phyloP scores from a whole-genome alignment of 1,284 basidiomycete genomes.

The Cerioporus squamosus region DNA sequence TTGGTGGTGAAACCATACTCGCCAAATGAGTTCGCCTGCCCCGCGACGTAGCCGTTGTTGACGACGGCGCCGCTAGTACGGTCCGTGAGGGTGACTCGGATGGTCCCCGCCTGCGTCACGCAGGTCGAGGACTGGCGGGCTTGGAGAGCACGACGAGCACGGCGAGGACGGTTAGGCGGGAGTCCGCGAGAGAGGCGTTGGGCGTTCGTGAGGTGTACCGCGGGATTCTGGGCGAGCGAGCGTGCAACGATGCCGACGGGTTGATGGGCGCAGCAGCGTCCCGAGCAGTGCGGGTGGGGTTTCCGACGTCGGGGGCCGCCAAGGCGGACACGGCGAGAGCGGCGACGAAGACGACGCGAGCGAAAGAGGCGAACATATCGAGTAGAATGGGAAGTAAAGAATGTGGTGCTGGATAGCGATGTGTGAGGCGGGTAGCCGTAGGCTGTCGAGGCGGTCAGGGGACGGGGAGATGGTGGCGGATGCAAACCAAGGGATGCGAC shows the following conservation, averaged over 20 bases:
- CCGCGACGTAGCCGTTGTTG: conserved; percentile 11
- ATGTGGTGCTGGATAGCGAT: conserved; percentile 4
- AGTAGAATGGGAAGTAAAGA: conserved; percentile 37
- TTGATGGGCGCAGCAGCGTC: conserved; percentile 1
- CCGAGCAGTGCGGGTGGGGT: conserved; percentile 26
- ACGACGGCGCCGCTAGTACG: background rate
- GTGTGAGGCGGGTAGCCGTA: background rate
- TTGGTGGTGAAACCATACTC: conserved; percentile 25
- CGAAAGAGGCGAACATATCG: conserved; percentile 50
- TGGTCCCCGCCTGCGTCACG: conserved; percentile 17
- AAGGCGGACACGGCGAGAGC: conserved; percentile 32
- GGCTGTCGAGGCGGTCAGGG: background rate
- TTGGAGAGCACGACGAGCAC: conserved; percentile 12
- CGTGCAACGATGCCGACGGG: conserved; percentile 7
- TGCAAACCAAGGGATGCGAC: no score
- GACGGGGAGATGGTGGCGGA: conserved; percentile 36
- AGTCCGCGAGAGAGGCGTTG: conserved; percentile 30
- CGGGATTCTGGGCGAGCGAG: conserved; percentile 3
- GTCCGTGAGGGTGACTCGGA: conserved; percentile 12
- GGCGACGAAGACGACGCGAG: conserved; percentile 29
- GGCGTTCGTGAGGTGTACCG: conserved; percentile 26
- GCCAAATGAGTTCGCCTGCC: conserved; percentile 24
- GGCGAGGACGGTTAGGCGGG: conserved; percentile 28
- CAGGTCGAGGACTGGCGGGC: conserved; percentile 22
- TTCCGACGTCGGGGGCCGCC: conserved; percentile 29